phyloP scores from a whole-genome alignment of 1,284 basidiomycete genomes.

The Trametes sp. region DNA sequence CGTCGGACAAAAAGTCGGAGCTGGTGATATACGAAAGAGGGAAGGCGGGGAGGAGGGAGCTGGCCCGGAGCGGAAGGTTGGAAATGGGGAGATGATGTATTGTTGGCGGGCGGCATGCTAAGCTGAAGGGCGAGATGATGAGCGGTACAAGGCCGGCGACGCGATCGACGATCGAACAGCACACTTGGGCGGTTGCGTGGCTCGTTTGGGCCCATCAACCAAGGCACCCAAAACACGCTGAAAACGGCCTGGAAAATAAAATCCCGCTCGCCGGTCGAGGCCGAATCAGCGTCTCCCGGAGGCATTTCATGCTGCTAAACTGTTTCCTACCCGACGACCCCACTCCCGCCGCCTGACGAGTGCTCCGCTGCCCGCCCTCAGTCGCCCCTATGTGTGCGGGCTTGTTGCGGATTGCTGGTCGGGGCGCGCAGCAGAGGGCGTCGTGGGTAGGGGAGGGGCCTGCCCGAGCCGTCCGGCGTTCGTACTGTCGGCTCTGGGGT shows the following conservation, averaged over 20 bases:
- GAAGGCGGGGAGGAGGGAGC: slow-evolving; percentile 25
- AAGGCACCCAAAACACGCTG: slow-evolving; percentile 29
- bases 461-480: slow-evolving; percentile 3
- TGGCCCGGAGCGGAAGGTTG: slow-evolving; percentile 24
- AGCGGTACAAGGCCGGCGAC: slow-evolving; percentile 29
- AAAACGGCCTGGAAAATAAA: slow-evolving; percentile 20
- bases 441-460: not conserved
- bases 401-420: not conserved
- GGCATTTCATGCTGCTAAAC: slow-evolving; percentile 19
- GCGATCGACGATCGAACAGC: slow-evolving; percentile 34
- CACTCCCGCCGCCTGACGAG: not conserved
- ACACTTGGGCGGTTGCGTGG: slow-evolving; percentile 25
- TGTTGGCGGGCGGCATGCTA: slow-evolving; percentile 29
- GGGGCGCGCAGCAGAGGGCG: not conserved
- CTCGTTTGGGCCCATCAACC: slow-evolving; percentile 27
- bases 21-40: slow-evolving; percentile 30
- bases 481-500: not conserved
- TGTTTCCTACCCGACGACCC: slow-evolving; percentile 3
- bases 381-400: not conserved
- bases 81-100: slow-evolving; percentile 33
- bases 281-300: slow-evolving; percentile 18
- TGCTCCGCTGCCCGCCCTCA: not conserved
- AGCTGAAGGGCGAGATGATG: slow-evolving; percentile 22
- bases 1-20: slow-evolving; percentile 23
- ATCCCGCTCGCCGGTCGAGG: slow-evolving; percentile 13